Percentiles rank a stretch among this genome's conserved stretches.
phyloP scores from a whole-genome alignment of 306 rosid species.

The Corylus americana region DNA sequence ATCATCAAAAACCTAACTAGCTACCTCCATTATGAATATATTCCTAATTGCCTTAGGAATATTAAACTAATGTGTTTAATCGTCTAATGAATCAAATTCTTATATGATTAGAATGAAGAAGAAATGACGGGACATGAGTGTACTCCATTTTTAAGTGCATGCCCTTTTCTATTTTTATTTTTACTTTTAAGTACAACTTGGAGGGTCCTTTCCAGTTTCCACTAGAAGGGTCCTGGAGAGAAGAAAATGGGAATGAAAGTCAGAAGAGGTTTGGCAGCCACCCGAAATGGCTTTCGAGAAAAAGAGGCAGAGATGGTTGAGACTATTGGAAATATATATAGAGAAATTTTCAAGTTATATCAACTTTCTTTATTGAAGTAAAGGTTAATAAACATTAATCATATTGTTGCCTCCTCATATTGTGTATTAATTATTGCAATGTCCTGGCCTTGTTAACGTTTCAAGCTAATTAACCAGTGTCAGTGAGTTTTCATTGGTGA shows the following conservation, averaged over 20 bases:
- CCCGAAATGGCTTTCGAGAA: too few species aligned
- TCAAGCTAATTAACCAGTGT: not conserved
- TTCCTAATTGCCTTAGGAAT: conserved; percentile 1
- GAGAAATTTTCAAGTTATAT: not conserved
- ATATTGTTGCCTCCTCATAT: too few species aligned
- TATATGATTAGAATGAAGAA: conserved; percentile 4
- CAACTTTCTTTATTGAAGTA: not conserved
- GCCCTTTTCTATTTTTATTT: too few species aligned
- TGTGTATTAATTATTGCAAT: too few species aligned
- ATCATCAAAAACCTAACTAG: not conserved
- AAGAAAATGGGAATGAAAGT: too few species aligned
- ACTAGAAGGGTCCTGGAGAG: too few species aligned
- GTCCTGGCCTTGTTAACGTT: not conserved
- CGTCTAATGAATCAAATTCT: conserved; percentile 18
- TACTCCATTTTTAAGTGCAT: too few species aligned
- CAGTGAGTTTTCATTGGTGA: not conserved
- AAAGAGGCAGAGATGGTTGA: too few species aligned
- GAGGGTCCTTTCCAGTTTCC: too few species aligned
- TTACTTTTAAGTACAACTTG: too few species aligned
- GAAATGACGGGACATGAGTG: conserved; percentile 8
- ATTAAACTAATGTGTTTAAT: not conserved
- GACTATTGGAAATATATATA: too few species aligned
- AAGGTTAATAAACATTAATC: not conserved
- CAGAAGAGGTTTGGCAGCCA: too few species aligned
- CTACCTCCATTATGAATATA: not conserved